Evolutionary conservation across 2,329 filamentous ascomycete species (phyloP).

Genomic region (Fusarium sp.): DNA sequence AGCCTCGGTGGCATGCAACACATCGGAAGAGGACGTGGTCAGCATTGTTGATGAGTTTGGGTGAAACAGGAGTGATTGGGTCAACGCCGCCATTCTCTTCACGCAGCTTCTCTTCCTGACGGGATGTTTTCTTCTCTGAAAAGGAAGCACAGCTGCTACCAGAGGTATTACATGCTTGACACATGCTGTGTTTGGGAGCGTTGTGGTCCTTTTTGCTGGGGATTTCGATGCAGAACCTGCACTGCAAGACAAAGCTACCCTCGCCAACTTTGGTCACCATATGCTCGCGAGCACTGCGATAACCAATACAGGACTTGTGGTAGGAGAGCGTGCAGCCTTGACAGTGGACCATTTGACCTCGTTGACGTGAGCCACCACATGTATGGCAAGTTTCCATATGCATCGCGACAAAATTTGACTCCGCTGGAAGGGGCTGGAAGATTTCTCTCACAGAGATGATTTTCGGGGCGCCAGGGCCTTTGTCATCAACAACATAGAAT

Average conservation of each 20-base stretch:
- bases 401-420: slow-evolving; percentile 74
- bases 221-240: slow-evolving; percentile 81
- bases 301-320: slow-evolving; percentile 85
- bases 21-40: slow-evolving; percentile 88
- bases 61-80: slow-evolving; percentile 74
- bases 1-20: slow-evolving; percentile 77
- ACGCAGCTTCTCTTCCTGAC: slow-evolving; percentile 86
- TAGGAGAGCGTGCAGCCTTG: slow-evolving; percentile 90
- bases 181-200: slow-evolving; percentile 77
- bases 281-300: slow-evolving; percentile 81
- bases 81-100: slow-evolving; percentile 83
- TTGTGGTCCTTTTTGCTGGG: slow-evolving; percentile 74
- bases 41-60: slow-evolving; percentile 77
- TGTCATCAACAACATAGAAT: slow-evolving; percentile 63
- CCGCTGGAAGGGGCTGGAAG: slow-evolving; percentile 72
- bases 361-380: slow-evolving; percentile 65
- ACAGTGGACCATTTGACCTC: slow-evolving; percentile 81
- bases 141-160: slow-evolving; percentile 82
- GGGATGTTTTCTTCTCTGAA: slow-evolving; percentile 75
- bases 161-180: slow-evolving; percentile 74
- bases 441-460: slow-evolving; percentile 76
- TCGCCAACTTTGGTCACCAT: slow-evolving; percentile 85
- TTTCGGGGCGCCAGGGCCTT: slow-evolving; percentile 60
- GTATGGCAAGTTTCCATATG: slow-evolving; percentile 80
- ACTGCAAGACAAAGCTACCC: slow-evolving; percentile 87